These are phyloP conservation scores for Lablab purpureus DNA, from an alignment of 306 rosid genomes.

Conservation along the genomic window DNA sequence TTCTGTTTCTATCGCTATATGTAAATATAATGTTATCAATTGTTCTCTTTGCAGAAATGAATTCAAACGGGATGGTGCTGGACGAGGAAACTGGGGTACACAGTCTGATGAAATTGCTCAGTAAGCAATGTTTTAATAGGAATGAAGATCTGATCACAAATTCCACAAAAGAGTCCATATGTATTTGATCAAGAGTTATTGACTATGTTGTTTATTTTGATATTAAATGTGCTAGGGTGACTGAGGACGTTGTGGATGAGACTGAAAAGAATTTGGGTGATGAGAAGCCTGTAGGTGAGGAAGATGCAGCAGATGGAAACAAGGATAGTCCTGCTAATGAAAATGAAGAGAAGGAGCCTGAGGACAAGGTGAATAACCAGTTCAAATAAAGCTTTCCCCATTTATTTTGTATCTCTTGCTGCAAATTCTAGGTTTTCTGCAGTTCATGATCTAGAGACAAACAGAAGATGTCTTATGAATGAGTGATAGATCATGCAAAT, in stretches of 20 bases:
- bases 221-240: slow-evolving; percentile 51
- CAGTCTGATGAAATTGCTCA: slow-evolving; percentile 70
- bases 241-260: slow-evolving; percentile 71
- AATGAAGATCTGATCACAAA: background rate
- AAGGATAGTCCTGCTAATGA: slow-evolving; percentile 65
- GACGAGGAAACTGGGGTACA: slow-evolving; percentile 98
- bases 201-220: slow-evolving; percentile 6
- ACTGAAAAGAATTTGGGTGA: slow-evolving; percentile 70
- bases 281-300: slow-evolving; percentile 81
- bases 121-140: slow-evolving; percentile 47
- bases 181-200: background rate
- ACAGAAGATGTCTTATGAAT: background rate
- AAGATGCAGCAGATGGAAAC: slow-evolving; percentile 57
- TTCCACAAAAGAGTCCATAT: background rate
- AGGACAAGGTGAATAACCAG: slow-evolving; percentile 69
- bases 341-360: slow-evolving; percentile 81
- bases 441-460: background rate
- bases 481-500: background rate
- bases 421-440: background rate
- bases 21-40: slow-evolving; percentile 4
- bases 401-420: background rate
- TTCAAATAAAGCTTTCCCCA: background rate
- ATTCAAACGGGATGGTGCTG: slow-evolving; percentile 81
- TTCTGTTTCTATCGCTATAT: background rate
- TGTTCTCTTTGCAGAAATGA: slow-evolving; percentile 63